Evolutionary conservation across 2,329 filamentous ascomycete genomes (phyloP), one percentile per base, ranked within the genome.

Genomic region (Aspergillus terreus): DNA sequence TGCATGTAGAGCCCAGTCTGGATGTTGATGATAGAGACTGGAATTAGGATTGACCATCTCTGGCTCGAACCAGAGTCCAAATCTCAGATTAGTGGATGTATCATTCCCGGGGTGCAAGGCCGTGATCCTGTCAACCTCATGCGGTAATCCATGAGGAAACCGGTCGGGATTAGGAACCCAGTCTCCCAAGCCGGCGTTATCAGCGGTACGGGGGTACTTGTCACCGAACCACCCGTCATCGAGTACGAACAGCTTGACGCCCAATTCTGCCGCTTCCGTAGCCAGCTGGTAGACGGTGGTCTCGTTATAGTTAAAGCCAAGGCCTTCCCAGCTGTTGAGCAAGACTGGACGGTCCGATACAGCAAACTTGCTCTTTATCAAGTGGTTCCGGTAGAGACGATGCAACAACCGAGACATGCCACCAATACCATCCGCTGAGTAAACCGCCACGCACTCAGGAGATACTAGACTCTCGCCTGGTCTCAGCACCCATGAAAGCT

Each of bases 211-310:
- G 1, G 84, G 82, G 53, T 84, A 80, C 35, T 85, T 71, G n/a
- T 76, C 71, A 11, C 84, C 84, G 44, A 87, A 87, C 84, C 83
- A 87, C 3, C 84, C 84, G 52, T 87, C 84, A 40, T 87, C 84
- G 43, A 83, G 76, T 0, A 86, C 84, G 42, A 87, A 83, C 0
- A 87, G 75, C 55, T 80, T 78, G n/a, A 81, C 76, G 1, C 84
- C 84, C 1, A 86, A 72, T 2, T 76, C 74, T 0, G 83, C 82
- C 0, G 83, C 76, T 55, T 82, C 76, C 35, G 78, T 61, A 0
- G 83, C 82, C 0, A 86, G 71, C 0, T 72, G 70, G 30, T 82
- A 78, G 32, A 86, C 76, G 0, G 75, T 79, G 12, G 71, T 78
- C 44, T 81, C 71, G 57, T 86, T 82, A 63, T 78, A 81, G 56